Evolutionary conservation across 1,284 basidiomycete genomes (phyloP).

Genomic region (Omphalotus olearius): DNA sequence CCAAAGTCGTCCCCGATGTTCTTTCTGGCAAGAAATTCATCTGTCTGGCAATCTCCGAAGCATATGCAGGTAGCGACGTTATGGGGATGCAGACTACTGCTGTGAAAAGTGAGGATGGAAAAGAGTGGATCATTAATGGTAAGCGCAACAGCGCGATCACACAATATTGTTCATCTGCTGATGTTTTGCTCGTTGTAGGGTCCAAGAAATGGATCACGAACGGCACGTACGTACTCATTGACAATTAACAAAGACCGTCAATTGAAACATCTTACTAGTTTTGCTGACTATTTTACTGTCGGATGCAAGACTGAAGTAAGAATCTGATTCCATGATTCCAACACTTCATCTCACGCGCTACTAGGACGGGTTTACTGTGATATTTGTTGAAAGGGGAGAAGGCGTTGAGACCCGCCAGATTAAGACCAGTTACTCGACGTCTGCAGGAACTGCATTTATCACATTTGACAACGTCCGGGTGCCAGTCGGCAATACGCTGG

Average conservation of each 20-base stretch:
- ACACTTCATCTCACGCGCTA: neutral
- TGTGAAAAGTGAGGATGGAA: slow-evolving; percentile 79
- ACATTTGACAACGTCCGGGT: slow-evolving; percentile 88
- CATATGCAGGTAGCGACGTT: slow-evolving; percentile 91
- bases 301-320: slow-evolving; percentile 61
- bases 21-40: slow-evolving; percentile 78
- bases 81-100: slow-evolving; percentile 81
- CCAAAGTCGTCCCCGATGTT: slow-evolving; percentile 77
- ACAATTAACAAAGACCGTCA: neutral
- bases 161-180: neutral
- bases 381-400: slow-evolving; percentile 72
- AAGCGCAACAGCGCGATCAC: neutral
- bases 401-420: slow-evolving; percentile 84
- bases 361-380: slow-evolving; percentile 78
- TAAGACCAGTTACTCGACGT: slow-evolving; percentile 77
- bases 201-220: slow-evolving; percentile 86
- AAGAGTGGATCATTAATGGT: slow-evolving; percentile 83
- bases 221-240: slow-evolving; percentile 44
- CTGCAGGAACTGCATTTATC: slow-evolving; percentile 82
- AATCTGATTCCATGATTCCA: neutral
- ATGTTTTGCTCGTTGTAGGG: slow-evolving; percentile 9
- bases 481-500: slow-evolving; percentile 83
- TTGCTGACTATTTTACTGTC: slow-evolving; percentile 65
- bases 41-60: slow-evolving; percentile 82
- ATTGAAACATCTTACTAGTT: slow-evolving; percentile 29